Evolutionary conservation across 2,329 filamentous ascomycete genomes (phyloP), one percentile per base, ranked within the genome.

Genomic region (Phoma sp.): DNA sequence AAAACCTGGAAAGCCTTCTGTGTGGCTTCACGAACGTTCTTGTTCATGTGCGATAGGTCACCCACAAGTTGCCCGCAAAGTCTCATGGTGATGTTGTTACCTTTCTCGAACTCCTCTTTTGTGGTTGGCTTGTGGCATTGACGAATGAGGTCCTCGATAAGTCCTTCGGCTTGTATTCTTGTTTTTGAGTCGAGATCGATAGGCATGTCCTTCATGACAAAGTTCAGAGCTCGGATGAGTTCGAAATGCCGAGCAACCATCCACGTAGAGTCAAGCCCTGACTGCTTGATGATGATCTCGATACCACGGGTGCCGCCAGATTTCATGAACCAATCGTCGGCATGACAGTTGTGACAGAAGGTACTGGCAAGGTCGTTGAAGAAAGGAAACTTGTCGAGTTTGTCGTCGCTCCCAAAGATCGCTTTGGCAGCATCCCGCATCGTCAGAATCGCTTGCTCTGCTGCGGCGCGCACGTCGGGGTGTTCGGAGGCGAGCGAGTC

Each of bases 291-390:
- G 54, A 99, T 80, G 52, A 96, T 88, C 68, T 91, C 89, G 67
- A 99, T 97, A 51, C 96, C 96, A 19, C 94, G 79, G 49, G 90
- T 93, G 35, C 95, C 95, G 43, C 94, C 95, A 33, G 92, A 90
- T 77, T 99, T 99, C 47, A 93, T 93, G 71, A 96, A 99, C 95
- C 96, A 99, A 68, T 99, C 95, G 73, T 99, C 94, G 67, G 95
- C 92, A 67, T 97, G 93, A 74, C 95, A 99, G 62, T 91, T 92
- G 73, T 99, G 95, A 65, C 91, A 95, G 73, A 98, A 96, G 0
- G 88, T 88, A 57, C 87, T 89, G 35, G 89, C 88, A 6, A 99
- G 81, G 67, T 94, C 88, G 55, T 83, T 84, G 77, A 99, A 99
- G 76, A 99, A 91, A 0, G 89, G 86, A 8, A 99, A 82, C 51